A percentile compares a stretch with the other conserved stretches of the same genome.
Conservation (phyloP, 1,284 basidiomycete species). For the Malassezia vespertilionis region DNA sequence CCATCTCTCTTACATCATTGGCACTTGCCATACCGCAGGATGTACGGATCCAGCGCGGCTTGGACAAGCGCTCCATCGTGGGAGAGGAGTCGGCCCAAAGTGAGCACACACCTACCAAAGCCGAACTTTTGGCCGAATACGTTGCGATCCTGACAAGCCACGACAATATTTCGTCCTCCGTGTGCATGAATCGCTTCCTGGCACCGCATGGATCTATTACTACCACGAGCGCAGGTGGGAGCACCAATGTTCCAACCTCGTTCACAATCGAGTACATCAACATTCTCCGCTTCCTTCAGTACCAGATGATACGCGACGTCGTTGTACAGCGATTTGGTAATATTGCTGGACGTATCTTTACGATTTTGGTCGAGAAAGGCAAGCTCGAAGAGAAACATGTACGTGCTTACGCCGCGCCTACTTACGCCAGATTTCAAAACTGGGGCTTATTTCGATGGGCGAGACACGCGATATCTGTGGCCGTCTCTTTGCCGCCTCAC, state of each 20-base stretch:
- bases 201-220: slow-evolving; percentile 30
- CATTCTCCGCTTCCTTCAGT: slow-evolving; percentile 61
- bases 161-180: slow-evolving; percentile 67
- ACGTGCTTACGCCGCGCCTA: slow-evolving; percentile 29
- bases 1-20: slow-evolving; percentile 37
- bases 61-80: slow-evolving; percentile 26
- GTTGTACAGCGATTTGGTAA: slow-evolving; percentile 75
- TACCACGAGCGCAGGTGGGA: slow-evolving; percentile 27
- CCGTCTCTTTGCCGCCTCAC: slow-evolving; percentile 52
- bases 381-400: slow-evolving; percentile 94
- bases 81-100: slow-evolving; percentile 17
- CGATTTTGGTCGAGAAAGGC: slow-evolving; percentile 71
- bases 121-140: slow-evolving; percentile 52
- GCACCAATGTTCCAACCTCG: slow-evolving; percentile 20
- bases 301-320: slow-evolving; percentile 65
- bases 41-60: slow-evolving; percentile 52
- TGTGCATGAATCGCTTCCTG: slow-evolving; percentile 52
- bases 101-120: slow-evolving; percentile 19
- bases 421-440: slow-evolving; percentile 69
- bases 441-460: slow-evolving; percentile 79
- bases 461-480: slow-evolving; percentile 72
- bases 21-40: slow-evolving; percentile 47
- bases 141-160: slow-evolving; percentile 61
- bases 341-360: slow-evolving; percentile 70
- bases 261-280: slow-evolving; percentile 70